Conservation (phyloP, 768 basidiomycete species). For the Pholiota microspora region DNA sequence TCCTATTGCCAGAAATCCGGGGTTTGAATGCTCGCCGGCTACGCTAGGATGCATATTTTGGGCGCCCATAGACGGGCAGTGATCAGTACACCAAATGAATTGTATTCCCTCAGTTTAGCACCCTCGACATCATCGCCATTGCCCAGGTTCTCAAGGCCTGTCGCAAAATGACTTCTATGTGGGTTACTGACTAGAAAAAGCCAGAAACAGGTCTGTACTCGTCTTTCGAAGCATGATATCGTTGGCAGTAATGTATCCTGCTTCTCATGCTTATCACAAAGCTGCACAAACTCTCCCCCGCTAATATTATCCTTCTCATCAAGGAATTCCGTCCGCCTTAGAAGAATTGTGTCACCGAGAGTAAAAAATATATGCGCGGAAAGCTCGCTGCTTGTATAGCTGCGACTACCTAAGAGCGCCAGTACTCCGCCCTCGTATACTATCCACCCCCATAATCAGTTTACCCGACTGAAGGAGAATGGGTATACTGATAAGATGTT, state of each 20-base stretch:
- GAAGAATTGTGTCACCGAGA: too few species aligned
- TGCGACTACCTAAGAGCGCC: background rate
- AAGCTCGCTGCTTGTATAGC: background rate
- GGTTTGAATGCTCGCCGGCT: background rate
- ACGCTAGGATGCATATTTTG: background rate
- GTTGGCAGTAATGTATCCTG: background rate
- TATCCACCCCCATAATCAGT: background rate
- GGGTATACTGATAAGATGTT: background rate
- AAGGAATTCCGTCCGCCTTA: background rate
- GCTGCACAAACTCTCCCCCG: background rate
- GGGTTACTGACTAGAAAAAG: background rate
- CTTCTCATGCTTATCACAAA: background rate
- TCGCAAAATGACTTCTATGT: background rate
- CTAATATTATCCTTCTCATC: background rate
- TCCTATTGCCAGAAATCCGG: background rate
- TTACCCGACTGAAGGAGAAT: background rate
- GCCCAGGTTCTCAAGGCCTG: background rate
- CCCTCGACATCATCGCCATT: background rate
- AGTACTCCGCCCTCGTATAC: background rate
- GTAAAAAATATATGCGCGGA: too few species aligned
- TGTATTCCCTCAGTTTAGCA: background rate
- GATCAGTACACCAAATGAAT: background rate
- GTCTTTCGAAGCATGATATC: background rate
- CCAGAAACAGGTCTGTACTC: background rate
- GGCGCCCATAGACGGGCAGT: background rate